Conservation (phyloP, 192 early-diverging fungal species). For the Nowakowskiella sp. region DNA sequence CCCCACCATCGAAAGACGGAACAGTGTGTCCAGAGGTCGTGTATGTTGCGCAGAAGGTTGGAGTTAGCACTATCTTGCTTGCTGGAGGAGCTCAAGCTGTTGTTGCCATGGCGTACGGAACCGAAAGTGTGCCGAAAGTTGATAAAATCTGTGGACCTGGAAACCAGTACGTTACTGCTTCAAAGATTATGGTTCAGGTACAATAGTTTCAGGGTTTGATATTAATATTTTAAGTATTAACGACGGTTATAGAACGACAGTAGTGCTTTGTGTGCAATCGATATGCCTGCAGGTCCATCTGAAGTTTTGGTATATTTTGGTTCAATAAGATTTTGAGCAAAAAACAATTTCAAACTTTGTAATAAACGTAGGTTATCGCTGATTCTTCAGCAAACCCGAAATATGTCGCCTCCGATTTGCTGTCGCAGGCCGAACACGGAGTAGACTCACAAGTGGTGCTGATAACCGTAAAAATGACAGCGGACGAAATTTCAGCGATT, state of each 20-base stretch:
- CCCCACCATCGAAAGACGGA: conserved; percentile 88
- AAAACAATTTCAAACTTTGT: background rate
- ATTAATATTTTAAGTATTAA: conserved; percentile 6
- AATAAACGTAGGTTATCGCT: conserved; percentile 60
- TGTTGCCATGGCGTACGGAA: conserved; percentile 98
- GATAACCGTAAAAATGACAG: conserved; percentile 58
- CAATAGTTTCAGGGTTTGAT: background rate
- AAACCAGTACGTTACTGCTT: conserved; percentile 99
- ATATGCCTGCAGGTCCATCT: conserved; percentile 99
- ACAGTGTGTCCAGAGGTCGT: conserved; percentile 90
- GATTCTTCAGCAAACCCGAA: conserved; percentile 74
- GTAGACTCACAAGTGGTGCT: conserved; percentile 82
- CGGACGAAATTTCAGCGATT: conserved; percentile 63
- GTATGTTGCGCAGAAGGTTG: conserved; percentile 96
- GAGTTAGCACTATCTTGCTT: conserved; percentile 80
- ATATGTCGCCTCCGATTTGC: conserved; percentile 91
- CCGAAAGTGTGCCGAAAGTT: conserved; percentile 90
- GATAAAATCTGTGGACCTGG: conserved; percentile 99
- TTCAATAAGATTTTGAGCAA: background rate
- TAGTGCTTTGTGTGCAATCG: conserved; percentile 87
- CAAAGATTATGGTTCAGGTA: conserved; percentile 93
- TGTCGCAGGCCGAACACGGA: conserved; percentile 98
- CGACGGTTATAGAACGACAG: conserved; percentile 66
- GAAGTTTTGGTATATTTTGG: conserved; percentile 66
- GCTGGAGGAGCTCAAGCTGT: conserved; percentile 98